Evolutionary conservation across 2,329 filamentous ascomycete genomes (phyloP).

Genomic region (Shiraia bambusicola): DNA sequence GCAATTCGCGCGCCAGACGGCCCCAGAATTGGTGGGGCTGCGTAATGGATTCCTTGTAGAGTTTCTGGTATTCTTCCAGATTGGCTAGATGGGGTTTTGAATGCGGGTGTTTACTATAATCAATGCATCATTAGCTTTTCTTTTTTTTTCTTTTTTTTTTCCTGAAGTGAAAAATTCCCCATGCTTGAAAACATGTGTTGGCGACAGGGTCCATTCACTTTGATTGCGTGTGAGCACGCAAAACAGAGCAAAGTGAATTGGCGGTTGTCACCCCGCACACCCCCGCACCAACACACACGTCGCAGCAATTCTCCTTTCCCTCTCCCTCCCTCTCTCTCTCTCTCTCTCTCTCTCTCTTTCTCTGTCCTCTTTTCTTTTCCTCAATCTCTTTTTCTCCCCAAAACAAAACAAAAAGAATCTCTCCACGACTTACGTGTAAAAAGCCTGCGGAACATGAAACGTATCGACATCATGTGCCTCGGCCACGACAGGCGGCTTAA

Average conservation of each 20-base stretch:
- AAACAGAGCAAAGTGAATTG: too few species aligned
- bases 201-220: too few species aligned
- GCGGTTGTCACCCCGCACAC: too few species aligned
- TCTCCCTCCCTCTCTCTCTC: too few species aligned
- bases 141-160: too few species aligned
- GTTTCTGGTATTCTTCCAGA: conserved; percentile 63
- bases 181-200: too few species aligned
- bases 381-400: too few species aligned
- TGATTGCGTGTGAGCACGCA: too few species aligned
- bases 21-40: conserved; percentile 91
- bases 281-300: too few species aligned
- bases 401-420: conserved; percentile 21
- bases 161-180: too few species aligned
- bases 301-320: conserved; percentile 10
- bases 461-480: conserved; percentile 79
- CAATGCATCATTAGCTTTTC: conserved; percentile 12
- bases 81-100: conserved; percentile 60
- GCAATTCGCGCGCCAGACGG: conserved; percentile 78
- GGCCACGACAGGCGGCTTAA: conserved; percentile 59
- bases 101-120: conserved; percentile 58
- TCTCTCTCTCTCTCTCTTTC: too few species aligned
- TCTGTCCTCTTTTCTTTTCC: too few species aligned
- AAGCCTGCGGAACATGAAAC: conserved; percentile 60
- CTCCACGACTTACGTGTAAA: conserved; percentile 42
- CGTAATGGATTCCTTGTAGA: conserved; percentile 82